Evolutionary conservation across 768 basidiomycete genomes (phyloP).

Genomic region (Sporobolomyces phaffii): DNA sequence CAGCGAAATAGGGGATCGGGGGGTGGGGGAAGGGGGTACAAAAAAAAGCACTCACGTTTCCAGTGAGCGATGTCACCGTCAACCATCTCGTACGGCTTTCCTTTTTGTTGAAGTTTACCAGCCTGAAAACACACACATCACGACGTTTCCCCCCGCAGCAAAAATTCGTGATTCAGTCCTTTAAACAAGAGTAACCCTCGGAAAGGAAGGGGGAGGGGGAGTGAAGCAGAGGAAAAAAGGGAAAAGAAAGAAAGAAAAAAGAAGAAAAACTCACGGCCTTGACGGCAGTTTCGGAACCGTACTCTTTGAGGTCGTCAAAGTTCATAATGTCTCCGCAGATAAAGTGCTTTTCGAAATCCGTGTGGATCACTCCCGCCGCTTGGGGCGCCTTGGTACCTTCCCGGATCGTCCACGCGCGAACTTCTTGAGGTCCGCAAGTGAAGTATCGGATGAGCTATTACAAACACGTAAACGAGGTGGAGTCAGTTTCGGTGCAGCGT

Average conservation of each 20-base stretch:
- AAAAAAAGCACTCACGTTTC: conserved; percentile 52
- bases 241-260: not conserved
- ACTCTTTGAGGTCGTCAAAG: conserved; percentile 80
- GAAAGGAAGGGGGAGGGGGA: no score
- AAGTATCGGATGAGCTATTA: conserved; percentile 87
- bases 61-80: conserved; percentile 59
- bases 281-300: conserved; percentile 81
- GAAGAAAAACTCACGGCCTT: conserved; percentile 59
- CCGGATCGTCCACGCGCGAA: conserved; percentile 95
- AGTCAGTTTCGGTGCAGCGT: no score
- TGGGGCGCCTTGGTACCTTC: conserved; percentile 90
- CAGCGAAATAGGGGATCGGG: not conserved
- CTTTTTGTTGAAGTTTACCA: conserved; percentile 89
- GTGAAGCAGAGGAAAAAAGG: not conserved
- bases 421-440: conserved; percentile 93
- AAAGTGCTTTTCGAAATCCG: conserved; percentile 97
- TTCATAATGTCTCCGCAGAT: conserved; percentile 96
- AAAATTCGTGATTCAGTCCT: no score
- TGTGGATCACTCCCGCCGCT: conserved; percentile 97
- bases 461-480: no score
- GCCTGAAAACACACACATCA: no score
- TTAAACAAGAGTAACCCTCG: no score
- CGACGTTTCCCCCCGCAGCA: no score
- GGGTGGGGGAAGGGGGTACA: not conserved
- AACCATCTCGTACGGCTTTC: conserved; percentile 80